These are phyloP conservation scores for Teunomyces tritomae DNA, from an alignment of 805 yeast genomes.

Conservation along the genomic window DNA sequence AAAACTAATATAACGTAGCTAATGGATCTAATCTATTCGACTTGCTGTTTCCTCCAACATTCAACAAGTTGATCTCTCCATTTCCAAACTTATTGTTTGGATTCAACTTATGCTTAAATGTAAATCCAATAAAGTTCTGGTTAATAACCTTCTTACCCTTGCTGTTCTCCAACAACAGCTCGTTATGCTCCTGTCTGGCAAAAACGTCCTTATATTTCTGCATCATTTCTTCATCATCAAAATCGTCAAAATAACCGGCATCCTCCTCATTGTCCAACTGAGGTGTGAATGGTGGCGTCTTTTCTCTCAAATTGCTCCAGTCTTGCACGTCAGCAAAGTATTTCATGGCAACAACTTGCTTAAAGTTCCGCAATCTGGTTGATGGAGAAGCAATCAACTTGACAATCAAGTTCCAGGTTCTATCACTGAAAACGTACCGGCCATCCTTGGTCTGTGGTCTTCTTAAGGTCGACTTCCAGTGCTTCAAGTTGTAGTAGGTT, in stretches of 20 bases:
- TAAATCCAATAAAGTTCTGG: conserved; percentile 83
- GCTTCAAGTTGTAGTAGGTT: conserved; percentile 87
- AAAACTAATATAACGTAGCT: conserved; percentile 38
- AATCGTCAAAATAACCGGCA: conserved; percentile 98
- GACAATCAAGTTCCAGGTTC: conserved; percentile 89
- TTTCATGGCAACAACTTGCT: conserved; percentile 73
- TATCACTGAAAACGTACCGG: conserved; percentile 86
- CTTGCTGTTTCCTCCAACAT: conserved; percentile 17
- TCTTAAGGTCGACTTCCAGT: conserved; percentile 84
- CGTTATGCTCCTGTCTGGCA: conserved; percentile 85
- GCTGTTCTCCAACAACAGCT: conserved; percentile 67
- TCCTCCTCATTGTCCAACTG: conserved; percentile 96
- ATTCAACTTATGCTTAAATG: conserved; percentile 80
- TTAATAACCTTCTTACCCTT: conserved; percentile 43
- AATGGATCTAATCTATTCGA: conserved; percentile 39
- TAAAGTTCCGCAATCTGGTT: conserved; percentile 71
- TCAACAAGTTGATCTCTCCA: conserved; percentile 37
- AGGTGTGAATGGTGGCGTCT: conserved; percentile 93
- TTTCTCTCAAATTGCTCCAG: conserved; percentile 65
- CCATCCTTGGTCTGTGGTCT: conserved; percentile 94
- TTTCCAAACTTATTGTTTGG: conserved; percentile 48
- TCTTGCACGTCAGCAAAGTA: conserved; percentile 78
- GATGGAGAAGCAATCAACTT: conserved; percentile 78
- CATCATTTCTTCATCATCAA: conserved; percentile 94
- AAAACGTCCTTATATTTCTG: conserved; percentile 96